Evolutionary conservation across 345 rosid genomes (phyloP).

Genomic region (Cardamine resedifolia): DNA sequence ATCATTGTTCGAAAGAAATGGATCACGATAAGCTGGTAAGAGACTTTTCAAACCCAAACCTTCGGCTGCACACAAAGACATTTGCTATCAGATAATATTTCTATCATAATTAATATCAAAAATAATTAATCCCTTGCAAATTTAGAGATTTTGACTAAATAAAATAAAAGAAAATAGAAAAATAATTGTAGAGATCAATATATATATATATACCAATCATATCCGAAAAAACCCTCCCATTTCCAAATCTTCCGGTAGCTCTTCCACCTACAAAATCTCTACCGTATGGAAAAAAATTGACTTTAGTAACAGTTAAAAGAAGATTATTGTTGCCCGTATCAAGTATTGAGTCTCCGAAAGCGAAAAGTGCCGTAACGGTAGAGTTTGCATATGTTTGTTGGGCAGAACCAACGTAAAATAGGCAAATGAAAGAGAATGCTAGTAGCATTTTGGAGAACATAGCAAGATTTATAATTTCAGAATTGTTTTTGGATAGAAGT

Average conservation of each 20-base stretch:
- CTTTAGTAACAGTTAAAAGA: constrained; percentile 32
- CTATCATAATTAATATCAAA: neutral
- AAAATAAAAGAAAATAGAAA: no score
- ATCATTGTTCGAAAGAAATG: constrained; percentile 10
- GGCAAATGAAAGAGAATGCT: neutral
- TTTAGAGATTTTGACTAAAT: no score
- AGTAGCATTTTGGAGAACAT: constrained; percentile 18
- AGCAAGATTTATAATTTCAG: neutral
- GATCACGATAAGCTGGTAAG: constrained; percentile 36
- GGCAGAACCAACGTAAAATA: constrained; percentile 22
- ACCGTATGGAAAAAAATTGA: constrained; percentile 62
- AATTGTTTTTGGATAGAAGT: neutral
- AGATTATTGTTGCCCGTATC: constrained; percentile 70
- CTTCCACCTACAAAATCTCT: constrained; percentile 47
- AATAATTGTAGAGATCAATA: neutral
- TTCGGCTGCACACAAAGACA: constrained; percentile 16
- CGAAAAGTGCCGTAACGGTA: constrained; percentile 27
- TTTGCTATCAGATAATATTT: neutral
- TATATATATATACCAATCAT: constrained; percentile 42
- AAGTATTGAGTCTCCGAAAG: constrained; percentile 63
- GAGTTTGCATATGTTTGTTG: constrained; percentile 19
- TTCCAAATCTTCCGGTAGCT: constrained; percentile 60
- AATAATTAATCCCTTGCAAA: neutral
- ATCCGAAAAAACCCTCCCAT: constrained; percentile 62
- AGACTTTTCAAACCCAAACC: constrained; percentile 32